These are phyloP conservation scores for Tricholoma sp. DNA, from an alignment of 768 basidiomycete genomes.

Conservation along the genomic window DNA sequence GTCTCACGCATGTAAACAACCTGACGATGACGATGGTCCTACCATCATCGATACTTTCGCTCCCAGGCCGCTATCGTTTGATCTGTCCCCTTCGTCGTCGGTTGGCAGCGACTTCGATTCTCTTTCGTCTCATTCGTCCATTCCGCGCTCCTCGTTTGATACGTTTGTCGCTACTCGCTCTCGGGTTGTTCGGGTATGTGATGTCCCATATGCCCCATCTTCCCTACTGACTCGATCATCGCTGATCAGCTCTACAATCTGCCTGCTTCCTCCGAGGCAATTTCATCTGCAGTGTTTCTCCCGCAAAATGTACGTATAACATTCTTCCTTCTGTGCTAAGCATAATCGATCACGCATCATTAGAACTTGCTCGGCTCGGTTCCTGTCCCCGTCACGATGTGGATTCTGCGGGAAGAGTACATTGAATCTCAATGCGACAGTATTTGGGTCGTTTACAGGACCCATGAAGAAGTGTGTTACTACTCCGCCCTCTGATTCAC, in stretches of 20 bases:
- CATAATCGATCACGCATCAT: slow-evolving; percentile 7
- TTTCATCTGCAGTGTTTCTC: slow-evolving; percentile 34
- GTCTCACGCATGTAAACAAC: slow-evolving; percentile 3
- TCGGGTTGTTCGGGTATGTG: slow-evolving; percentile 49
- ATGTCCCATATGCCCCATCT: slow-evolving; percentile 9
- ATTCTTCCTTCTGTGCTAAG: slow-evolving; percentile 14
- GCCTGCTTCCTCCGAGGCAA: slow-evolving; percentile 30
- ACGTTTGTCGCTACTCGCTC: slow-evolving; percentile 48
- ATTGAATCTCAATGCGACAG: slow-evolving; percentile 22
- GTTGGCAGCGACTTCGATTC: slow-evolving; percentile 24
- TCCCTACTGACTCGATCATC: slow-evolving; percentile 7
- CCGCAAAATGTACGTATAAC: slow-evolving; percentile 28
- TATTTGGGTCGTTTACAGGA: slow-evolving; percentile 53
- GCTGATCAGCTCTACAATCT: slow-evolving; percentile 33
- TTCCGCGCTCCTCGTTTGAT: slow-evolving; percentile 20
- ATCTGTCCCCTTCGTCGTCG: slow-evolving; percentile 30
- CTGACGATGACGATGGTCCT: slow-evolving; percentile 7
- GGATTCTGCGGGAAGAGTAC: slow-evolving; percentile 37
- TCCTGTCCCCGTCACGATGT: slow-evolving; percentile 41
- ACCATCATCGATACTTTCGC: slow-evolving; percentile 22
- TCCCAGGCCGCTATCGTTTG: slow-evolving; percentile 18
- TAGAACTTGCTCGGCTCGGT: slow-evolving; percentile 17
- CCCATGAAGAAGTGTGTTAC: slow-evolving; percentile 56
- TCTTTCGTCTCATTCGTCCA: slow-evolving; percentile 13
- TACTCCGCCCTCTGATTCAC: not conserved